phyloP scores from a whole-genome alignment of 1,284 basidiomycete species.

The Mixia osmundae region DNA sequence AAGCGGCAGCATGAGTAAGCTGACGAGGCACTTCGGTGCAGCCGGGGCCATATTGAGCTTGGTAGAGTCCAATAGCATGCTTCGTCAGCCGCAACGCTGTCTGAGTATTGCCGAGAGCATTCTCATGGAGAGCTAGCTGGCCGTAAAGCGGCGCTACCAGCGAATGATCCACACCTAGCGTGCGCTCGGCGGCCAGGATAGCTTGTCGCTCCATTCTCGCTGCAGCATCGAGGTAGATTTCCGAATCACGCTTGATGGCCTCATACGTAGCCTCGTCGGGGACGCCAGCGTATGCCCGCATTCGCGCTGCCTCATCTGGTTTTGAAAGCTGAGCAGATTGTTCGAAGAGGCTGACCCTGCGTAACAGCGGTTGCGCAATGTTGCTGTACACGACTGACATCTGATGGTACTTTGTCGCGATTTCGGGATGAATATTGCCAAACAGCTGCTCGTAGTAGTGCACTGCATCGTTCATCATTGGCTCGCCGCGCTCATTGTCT shows the following conservation, averaged over 20 bases:
- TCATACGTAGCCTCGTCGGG: conserved; percentile 11
- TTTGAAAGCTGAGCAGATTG: neutral
- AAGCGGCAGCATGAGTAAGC: conserved; percentile 1
- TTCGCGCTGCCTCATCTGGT: conserved; percentile 5
- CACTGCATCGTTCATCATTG: conserved; percentile 31
- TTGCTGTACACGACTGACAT: conserved; percentile 15
- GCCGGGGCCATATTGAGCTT: conserved; percentile 28
- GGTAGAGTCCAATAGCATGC: conserved; percentile 30
- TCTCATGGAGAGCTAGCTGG: conserved; percentile 31
- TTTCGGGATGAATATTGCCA: conserved; percentile 32
- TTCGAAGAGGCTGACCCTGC: conserved; percentile 7
- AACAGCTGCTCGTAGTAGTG: conserved; percentile 33
- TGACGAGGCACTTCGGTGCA: conserved; percentile 21
- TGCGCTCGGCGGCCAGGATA: conserved; percentile 32
- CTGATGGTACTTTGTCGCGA: conserved; percentile 27
- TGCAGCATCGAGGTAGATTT: conserved; percentile 25
- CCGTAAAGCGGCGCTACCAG: conserved; percentile 32
- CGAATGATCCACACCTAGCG: conserved; percentile 29
- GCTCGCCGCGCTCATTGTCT: conserved; percentile 28
- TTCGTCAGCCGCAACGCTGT: conserved; percentile 26
- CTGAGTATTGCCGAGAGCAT: conserved; percentile 26
- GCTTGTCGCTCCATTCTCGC: conserved; percentile 31
- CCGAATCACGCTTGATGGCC: conserved; percentile 14
- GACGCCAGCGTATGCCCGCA: conserved; percentile 5
- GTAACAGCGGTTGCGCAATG: conserved; percentile 8